phyloP scores from a whole-genome alignment of 2,329 filamentous ascomycete species.

The Corinectria fuckeliana region DNA sequence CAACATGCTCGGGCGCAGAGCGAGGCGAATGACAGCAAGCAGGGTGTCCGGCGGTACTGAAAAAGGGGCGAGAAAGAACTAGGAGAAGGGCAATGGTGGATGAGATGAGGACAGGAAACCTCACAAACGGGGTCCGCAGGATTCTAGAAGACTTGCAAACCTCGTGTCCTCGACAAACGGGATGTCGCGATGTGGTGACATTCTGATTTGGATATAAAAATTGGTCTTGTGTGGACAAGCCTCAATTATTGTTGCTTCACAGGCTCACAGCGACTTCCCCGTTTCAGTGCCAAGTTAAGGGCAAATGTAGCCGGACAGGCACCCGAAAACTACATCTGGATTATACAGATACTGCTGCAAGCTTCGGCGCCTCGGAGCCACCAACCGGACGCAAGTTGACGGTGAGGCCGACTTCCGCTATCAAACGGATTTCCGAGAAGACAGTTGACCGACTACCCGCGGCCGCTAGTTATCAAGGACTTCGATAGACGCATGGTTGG shows the following conservation, averaged over 20 bases:
- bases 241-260: not conserved
- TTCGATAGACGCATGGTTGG: slow-evolving; percentile 7
- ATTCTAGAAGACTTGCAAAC: not conserved
- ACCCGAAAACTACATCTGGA: no score
- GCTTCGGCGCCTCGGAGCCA: slow-evolving; percentile 6
- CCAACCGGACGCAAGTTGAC: not conserved
- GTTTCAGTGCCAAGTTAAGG: no score
- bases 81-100: not conserved
- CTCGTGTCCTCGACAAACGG: not conserved
- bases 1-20: slow-evolving; percentile 62
- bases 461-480: not conserved
- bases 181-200: not conserved
- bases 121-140: not conserved
- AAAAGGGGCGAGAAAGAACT: slow-evolving; percentile 2
- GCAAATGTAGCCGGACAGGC: no score
- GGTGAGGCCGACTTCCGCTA: slow-evolving; percentile 14
- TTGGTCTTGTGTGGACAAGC: not conserved
- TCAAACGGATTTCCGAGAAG: slow-evolving; percentile 14
- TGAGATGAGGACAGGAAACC: slow-evolving; percentile 16
- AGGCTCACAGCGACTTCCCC: not conserved
- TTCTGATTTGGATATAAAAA: not conserved
- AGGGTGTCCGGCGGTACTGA: slow-evolving; percentile 42
- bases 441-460: slow-evolving; percentile 1
- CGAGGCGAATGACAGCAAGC: slow-evolving; percentile 48
- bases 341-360: no score